Evolutionary conservation across 2,329 filamentous ascomycete species (phyloP).

Genomic region (Colletotrichum brevisporum): DNA sequence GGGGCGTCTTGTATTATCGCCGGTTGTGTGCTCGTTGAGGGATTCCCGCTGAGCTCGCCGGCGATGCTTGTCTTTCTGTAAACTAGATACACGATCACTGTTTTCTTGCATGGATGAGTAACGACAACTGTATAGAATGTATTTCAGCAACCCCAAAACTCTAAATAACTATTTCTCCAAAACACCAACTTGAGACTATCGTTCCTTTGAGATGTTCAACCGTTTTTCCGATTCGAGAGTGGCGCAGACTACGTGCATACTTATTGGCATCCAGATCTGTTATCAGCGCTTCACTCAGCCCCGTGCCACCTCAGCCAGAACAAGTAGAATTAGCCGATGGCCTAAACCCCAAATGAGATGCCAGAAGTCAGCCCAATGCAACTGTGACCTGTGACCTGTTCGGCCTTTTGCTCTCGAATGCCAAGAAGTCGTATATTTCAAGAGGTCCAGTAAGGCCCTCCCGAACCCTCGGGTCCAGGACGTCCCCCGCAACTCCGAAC

Average conservation of each 20-base stretch:
- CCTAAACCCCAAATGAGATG: too few relatives aligned
- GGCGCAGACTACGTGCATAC: background rate
- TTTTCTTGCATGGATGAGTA: background rate
- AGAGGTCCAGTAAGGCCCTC: too few relatives aligned
- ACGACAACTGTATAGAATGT: too few relatives aligned
- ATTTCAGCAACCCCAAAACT: too few relatives aligned
- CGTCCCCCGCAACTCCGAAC: too few relatives aligned
- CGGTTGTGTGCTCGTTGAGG: slow-evolving; percentile 29
- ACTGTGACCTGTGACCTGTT: too few relatives aligned
- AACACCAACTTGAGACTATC: background rate
- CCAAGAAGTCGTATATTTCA: too few relatives aligned
- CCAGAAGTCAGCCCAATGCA: too few relatives aligned
- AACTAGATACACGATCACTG: background rate
- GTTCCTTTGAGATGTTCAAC: background rate
- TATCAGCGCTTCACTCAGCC: background rate
- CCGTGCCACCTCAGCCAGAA: background rate
- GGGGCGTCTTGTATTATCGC: background rate
- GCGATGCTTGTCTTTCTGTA: background rate
- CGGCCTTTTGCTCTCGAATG: too few relatives aligned
- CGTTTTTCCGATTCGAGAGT: background rate
- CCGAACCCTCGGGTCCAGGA: too few relatives aligned
- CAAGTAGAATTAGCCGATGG: background rate
- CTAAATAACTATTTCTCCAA: background rate
- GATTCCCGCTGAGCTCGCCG: slow-evolving; percentile 31
- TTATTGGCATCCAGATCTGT: background rate